A percentile compares a stretch with the other conserved stretches of the same genome.
Evolutionary conservation across 306 rosid genomes (phyloP).

Genomic region (Biancaea sappan): DNA sequence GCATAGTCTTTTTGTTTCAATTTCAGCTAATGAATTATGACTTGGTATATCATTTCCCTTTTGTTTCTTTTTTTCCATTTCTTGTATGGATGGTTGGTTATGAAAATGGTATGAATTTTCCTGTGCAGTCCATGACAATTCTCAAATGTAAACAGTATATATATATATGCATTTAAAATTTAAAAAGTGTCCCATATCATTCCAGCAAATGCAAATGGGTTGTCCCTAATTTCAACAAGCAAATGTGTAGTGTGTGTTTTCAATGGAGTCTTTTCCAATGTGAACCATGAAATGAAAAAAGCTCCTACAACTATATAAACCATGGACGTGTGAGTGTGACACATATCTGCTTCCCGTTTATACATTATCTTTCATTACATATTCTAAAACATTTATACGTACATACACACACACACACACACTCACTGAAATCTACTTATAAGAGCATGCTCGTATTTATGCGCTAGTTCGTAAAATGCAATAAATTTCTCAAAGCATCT

Average conservation of each 20-base stretch:
- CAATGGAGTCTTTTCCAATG: neutral
- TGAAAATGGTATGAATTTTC: neutral
- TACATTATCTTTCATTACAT: neutral
- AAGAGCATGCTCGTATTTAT: too few species aligned
- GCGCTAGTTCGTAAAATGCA: too few species aligned
- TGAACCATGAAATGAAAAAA: neutral
- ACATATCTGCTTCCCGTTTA: neutral
- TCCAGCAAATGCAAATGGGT: constrained; percentile 1
- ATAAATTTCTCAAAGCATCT: too few species aligned
- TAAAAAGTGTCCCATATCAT: neutral
- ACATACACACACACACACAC: too few species aligned
- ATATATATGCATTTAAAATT: neutral
- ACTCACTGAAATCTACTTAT: too few species aligned
- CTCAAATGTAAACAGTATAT: too few species aligned
- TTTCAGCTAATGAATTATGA: constrained; percentile 26
- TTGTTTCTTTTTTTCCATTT: too few species aligned
- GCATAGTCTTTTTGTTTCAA: constrained; percentile 33
- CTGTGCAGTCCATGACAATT: neutral
- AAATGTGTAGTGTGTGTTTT: neutral
- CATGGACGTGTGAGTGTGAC: constrained; percentile 1
- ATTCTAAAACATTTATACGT: too few species aligned
- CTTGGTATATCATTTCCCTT: neutral
- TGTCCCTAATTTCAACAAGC: neutral
- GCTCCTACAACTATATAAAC: neutral
- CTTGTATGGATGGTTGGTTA: neutral